A percentile compares a stretch with the other conserved stretches of the same genome.
These are phyloP conservation scores for Lathyrus aphaca DNA, from an alignment of 306 rosid genomes.

Conservation along the genomic window DNA sequence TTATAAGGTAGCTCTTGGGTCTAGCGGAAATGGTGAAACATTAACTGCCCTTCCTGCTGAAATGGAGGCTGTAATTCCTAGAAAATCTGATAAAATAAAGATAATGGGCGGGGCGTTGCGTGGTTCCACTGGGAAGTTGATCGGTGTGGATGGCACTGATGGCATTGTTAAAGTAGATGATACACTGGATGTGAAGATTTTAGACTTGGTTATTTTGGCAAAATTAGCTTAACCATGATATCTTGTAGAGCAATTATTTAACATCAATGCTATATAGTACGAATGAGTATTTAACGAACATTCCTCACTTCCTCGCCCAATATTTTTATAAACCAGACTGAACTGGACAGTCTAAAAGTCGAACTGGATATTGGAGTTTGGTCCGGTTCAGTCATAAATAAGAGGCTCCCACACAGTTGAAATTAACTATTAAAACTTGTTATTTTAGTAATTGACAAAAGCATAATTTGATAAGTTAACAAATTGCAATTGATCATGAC, in stretches of 20 bases:
- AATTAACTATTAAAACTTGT: no score
- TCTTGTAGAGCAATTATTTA: constrained; percentile 19
- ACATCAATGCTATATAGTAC: background rate
- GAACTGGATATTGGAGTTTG: no score
- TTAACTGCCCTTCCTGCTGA: constrained; percentile 65
- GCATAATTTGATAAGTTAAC: no score
- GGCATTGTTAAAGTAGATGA: constrained; percentile 96
- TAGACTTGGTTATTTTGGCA: constrained; percentile 81
- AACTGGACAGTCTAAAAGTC: no score
- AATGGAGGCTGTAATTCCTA: constrained; percentile 81
- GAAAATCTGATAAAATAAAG: constrained; percentile 82
- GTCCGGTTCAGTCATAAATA: no score
- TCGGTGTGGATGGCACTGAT: constrained; percentile 96
- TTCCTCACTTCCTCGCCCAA: no score
- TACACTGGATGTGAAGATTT: constrained; percentile 91
- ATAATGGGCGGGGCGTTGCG: constrained; percentile 87
- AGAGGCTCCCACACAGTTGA: no score
- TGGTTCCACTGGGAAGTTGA: constrained; percentile 93
- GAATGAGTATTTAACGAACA: background rate
- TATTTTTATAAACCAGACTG: no score
- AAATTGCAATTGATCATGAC: no score
- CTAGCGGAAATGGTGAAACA: constrained; percentile 77
- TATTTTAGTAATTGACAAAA: no score
- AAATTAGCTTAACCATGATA: constrained; percentile 68
- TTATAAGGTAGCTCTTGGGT: constrained; percentile 71